Conservation (phyloP, 2,329 filamentous ascomycete genomes). For the Colletotrichum simmondsii region DNA sequence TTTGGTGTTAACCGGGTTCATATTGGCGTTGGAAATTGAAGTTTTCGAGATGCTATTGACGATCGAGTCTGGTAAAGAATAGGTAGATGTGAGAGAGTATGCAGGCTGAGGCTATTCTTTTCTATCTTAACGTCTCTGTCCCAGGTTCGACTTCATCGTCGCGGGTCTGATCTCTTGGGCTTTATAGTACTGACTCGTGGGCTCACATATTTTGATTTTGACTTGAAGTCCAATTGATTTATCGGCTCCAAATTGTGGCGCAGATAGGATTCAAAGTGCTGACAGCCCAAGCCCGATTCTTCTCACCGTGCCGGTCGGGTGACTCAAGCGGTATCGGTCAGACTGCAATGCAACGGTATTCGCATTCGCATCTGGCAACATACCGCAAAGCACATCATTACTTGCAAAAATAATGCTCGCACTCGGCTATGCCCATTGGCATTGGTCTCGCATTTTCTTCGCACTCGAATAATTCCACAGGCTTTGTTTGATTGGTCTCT, state of each 20-base stretch:
- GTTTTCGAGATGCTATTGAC: too few species aligned
- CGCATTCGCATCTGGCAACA: background rate
- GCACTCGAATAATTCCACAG: too few species aligned
- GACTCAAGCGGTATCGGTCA: background rate
- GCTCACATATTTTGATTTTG: background rate
- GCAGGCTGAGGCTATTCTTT: too few species aligned
- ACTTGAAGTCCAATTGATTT: background rate
- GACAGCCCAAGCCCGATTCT: background rate
- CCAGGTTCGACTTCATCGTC: background rate
- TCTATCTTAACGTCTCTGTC: background rate
- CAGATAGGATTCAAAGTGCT: background rate
- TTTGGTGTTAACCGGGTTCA: background rate
- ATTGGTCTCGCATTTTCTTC: background rate
- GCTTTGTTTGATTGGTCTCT: too few species aligned
- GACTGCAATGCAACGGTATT: background rate
- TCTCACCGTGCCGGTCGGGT: background rate
- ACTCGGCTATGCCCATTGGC: background rate
- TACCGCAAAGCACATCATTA: background rate
- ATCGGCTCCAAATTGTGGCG: background rate
- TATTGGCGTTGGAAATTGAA: background rate
- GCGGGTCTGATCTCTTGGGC: background rate
- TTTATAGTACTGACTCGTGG: background rate
- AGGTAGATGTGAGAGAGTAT: background rate
- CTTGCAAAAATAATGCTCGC: background rate
- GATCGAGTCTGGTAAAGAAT: background rate